These are phyloP conservation scores for Dichotomocladium elegans DNA, from an alignment of 371 early-diverging fungal species.

Conservation along the genomic window DNA sequence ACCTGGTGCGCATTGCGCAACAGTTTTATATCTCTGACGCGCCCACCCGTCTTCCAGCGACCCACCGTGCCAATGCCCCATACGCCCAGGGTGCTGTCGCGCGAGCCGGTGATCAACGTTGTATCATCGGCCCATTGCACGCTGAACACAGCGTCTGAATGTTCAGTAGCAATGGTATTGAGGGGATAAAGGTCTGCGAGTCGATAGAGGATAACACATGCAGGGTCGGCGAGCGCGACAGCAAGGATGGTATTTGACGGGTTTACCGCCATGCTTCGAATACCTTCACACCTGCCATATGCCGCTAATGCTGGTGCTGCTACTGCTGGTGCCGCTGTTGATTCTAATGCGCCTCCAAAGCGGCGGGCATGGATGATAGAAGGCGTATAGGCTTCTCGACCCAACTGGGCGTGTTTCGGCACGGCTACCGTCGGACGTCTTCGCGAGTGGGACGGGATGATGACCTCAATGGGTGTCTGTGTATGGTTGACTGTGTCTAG, in stretches of 20 bases:
- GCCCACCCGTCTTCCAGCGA: background rate
- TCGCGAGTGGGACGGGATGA: background rate
- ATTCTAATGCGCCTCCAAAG: background rate
- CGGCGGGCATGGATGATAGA: conserved; percentile 19
- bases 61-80: conserved; percentile 14
- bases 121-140: conserved; percentile 55
- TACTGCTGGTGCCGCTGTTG: background rate
- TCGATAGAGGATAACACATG: conserved; percentile 46
- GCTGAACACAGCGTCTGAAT: conserved; percentile 63
- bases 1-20: conserved; percentile 9
- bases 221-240: conserved; percentile 55
- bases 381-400: conserved; percentile 23
- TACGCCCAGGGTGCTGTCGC: conserved; percentile 51
- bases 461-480: background rate
- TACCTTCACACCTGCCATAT: conserved; percentile 39
- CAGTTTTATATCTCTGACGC: conserved; percentile 3
- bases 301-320: background rate
- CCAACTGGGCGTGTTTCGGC: background rate
- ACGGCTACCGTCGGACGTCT: background rate
- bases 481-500: background rate
- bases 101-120: conserved; percentile 51
- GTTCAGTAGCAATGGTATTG: conserved; percentile 32
- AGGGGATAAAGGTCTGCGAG: conserved; percentile 32
- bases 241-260: conserved; percentile 59
- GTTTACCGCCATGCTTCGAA: conserved; percentile 62